Percentiles rank a stretch among this genome's conserved stretches.
phyloP scores from a whole-genome alignment of 208 protist species.

The Leishmania gerbilli region DNA sequence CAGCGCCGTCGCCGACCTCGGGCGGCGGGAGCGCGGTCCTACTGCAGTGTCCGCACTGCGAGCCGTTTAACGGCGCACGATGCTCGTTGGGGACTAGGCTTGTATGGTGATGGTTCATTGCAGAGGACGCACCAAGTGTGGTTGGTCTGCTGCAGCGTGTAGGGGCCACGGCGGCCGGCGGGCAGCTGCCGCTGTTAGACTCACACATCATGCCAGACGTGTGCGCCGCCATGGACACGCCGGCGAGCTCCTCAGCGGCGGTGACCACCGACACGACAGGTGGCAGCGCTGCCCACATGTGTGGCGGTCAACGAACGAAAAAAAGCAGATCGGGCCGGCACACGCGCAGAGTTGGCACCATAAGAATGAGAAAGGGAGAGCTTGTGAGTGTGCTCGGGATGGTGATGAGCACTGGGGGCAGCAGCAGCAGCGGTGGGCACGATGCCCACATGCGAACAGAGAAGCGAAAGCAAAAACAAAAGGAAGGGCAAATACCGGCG shows the following conservation, averaged over 20 bases:
- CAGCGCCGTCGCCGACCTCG: not conserved
- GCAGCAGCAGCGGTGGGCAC: not conserved
- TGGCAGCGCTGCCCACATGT: conserved; percentile 34
- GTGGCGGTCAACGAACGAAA: not conserved
- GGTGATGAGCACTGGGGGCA: not conserved
- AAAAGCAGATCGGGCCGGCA: not conserved
- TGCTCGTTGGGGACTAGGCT: not conserved
- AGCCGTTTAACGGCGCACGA: too few relatives aligned
- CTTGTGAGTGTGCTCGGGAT: not conserved
- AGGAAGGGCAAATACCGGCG: not conserved
- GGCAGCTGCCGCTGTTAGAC: not conserved
- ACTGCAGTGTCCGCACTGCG: not conserved
- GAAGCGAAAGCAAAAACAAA: not conserved
- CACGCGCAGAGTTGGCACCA: not conserved
- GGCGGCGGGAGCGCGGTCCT: not conserved
- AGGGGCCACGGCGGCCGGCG: not conserved
- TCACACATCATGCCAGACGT: conserved; percentile 22
- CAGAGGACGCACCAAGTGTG: not conserved
- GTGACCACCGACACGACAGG: conserved; percentile 18
- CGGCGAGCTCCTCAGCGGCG: conserved; percentile 19
- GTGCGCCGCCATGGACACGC: conserved; percentile 18
- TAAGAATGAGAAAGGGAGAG: not conserved
- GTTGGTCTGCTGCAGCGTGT: not conserved
- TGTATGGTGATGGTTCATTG: not conserved
- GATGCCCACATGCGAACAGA: not conserved